These are phyloP conservation scores for Perkinsus chesapeaki DNA, from an alignment of 169 alveolate genomes.

Conservation along the genomic window DNA sequence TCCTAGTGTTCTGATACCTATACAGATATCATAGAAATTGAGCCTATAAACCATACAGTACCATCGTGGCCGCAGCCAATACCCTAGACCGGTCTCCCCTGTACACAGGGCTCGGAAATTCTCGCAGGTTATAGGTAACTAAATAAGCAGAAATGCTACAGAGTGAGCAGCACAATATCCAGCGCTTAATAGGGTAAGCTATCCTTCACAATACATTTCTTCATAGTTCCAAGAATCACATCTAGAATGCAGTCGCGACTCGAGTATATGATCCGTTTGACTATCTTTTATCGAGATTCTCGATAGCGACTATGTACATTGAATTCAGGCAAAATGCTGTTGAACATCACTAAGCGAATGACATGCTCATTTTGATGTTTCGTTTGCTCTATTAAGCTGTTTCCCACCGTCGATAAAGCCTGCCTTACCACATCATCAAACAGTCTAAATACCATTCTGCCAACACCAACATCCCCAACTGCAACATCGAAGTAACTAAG, in stretches of 20 bases:
- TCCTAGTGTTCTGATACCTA: constrained; percentile 53
- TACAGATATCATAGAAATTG: too few relatives aligned
- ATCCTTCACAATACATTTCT: too few relatives aligned
- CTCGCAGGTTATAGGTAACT: constrained; percentile 64
- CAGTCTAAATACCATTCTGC: constrained; percentile 60
- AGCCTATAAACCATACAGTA: too few relatives aligned
- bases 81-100: constrained; percentile 68
- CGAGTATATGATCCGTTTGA: too few relatives aligned
- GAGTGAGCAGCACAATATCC: neutral
- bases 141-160: constrained; percentile 31
- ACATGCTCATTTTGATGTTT: too few relatives aligned
- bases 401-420: neutral
- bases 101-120: constrained; percentile 80
- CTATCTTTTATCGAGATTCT: too few relatives aligned
- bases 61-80: constrained; percentile 63
- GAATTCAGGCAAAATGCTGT: too few relatives aligned
- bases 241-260: too few relatives aligned
- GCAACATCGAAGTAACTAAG: constrained; percentile 45
- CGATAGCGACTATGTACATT: too few relatives aligned
- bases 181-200: neutral
- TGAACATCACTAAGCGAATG: too few relatives aligned
- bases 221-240: too few relatives aligned
- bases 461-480: constrained; percentile 60
- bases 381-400: neutral
- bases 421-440: neutral